Conservation (phyloP, 2,329 filamentous ascomycete species). For the Teratosphaeriaceae sp. region DNA sequence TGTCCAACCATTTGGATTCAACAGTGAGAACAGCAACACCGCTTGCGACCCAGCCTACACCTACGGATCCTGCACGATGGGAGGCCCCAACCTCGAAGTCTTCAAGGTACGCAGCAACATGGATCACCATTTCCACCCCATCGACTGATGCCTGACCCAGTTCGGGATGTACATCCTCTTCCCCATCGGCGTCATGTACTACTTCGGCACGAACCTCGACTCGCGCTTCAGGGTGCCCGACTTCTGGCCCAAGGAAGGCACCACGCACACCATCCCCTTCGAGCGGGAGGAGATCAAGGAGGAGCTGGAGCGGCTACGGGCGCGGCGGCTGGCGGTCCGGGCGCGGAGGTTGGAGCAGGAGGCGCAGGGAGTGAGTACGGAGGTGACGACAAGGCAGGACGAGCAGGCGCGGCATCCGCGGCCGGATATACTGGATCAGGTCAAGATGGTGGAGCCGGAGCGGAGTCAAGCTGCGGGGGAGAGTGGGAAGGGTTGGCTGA, state of each 20-base stretch:
- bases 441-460: conserved; percentile 13
- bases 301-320: conserved; percentile 68
- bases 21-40: background rate
- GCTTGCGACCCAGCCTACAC: background rate
- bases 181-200: conserved; percentile 99
- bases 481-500: conserved; percentile 11
- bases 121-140: background rate
- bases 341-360: conserved; percentile 41
- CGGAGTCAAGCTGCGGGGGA: conserved; percentile 15
- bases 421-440: conserved; percentile 4
- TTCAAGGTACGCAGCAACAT: conserved; percentile 63
- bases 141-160: conserved; percentile 39
- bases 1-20: too few relatives aligned
- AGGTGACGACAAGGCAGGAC: conserved; percentile 18
- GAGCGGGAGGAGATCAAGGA: conserved; percentile 75
- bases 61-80: conserved; percentile 46
- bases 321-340: conserved; percentile 39
- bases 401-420: conserved; percentile 3
- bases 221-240: conserved; percentile 78
- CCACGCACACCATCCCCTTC: conserved; percentile 69
- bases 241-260: conserved; percentile 84
- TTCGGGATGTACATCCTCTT: conserved; percentile 99
- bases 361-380: conserved; percentile 21
- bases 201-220: conserved; percentile 98
- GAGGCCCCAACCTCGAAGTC: conserved; percentile 83